These are phyloP conservation scores for Puccinia triticina DNA, from an alignment of 1,284 basidiomycete species.

Conservation along the genomic window DNA sequence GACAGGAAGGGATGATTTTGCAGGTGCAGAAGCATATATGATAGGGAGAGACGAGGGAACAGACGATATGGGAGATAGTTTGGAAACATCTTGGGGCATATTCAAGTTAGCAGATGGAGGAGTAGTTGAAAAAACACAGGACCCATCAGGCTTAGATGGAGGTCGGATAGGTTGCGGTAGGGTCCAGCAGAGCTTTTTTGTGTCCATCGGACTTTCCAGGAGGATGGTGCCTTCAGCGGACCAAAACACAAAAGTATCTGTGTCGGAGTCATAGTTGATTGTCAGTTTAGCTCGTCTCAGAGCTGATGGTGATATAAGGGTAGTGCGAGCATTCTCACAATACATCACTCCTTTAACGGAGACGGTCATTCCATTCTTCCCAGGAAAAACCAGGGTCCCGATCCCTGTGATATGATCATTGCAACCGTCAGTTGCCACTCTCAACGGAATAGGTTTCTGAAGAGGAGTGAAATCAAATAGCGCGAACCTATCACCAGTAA, in stretches of 20 bases:
- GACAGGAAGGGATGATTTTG: too few relatives aligned
- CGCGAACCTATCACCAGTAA: not conserved
- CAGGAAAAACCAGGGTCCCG: slow-evolving; percentile 14
- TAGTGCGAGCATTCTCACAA: slow-evolving; percentile 6
- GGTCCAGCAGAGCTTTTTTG: not conserved
- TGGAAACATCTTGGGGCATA: not conserved
- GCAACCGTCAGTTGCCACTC: slow-evolving; percentile 25
- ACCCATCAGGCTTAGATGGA: not conserved
- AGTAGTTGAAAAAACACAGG: too few relatives aligned
- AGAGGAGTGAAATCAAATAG: not conserved
- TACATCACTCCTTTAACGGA: slow-evolving; percentile 6
- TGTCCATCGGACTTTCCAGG: not conserved
- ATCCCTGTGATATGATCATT: not conserved
- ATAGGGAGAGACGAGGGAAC: too few relatives aligned
- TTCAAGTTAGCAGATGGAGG: too few relatives aligned
- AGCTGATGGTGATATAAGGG: not conserved
- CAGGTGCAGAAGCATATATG: too few relatives aligned
- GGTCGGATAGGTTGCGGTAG: not conserved
- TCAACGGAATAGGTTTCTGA: slow-evolving; percentile 5
- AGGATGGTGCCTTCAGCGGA: not conserved
- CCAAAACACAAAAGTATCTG: not conserved
- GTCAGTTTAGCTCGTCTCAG: not conserved
- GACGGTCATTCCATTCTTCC: slow-evolving; percentile 9
- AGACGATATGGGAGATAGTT: too few relatives aligned
- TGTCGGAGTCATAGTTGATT: not conserved